phyloP scores from a whole-genome alignment of 352 stramenopile genomes.

The Phytophthora ramorum region DNA sequence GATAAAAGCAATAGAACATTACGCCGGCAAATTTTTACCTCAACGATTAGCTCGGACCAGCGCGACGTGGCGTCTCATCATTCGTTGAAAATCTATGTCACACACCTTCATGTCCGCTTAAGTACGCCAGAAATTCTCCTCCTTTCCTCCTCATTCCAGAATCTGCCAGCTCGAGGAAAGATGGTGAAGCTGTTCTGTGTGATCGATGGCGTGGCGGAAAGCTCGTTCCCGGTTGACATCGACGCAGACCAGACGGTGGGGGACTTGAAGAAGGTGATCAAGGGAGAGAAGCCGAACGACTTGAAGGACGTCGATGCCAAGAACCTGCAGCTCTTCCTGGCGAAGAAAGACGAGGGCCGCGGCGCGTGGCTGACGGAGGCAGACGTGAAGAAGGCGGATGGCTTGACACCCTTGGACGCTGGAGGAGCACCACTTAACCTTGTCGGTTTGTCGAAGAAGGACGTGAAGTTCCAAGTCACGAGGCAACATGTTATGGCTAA shows the following conservation, averaged over 20 bases:
- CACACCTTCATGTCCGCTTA: conserved; percentile 7
- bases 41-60: background rate
- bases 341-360: no score
- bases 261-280: background rate
- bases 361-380: no score
- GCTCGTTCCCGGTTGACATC: background rate
- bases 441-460: no score
- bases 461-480: no score
- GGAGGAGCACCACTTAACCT: no score
- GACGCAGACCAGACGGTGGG: background rate
- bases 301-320: background rate
- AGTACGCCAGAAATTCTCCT: conserved; percentile 2
- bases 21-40: background rate
- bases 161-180: background rate
- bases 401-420: no score
- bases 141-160: conserved; percentile 6
- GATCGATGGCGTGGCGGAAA: no score
- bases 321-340: background rate
- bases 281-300: background rate
- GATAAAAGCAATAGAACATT: background rate
- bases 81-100: background rate
- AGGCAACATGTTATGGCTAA: no score
- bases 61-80: background rate
- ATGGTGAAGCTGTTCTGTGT: no score
- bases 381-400: no score